Conservation (phyloP, 805 yeast genomes). For the Suhomyces pyralidae region DNA sequence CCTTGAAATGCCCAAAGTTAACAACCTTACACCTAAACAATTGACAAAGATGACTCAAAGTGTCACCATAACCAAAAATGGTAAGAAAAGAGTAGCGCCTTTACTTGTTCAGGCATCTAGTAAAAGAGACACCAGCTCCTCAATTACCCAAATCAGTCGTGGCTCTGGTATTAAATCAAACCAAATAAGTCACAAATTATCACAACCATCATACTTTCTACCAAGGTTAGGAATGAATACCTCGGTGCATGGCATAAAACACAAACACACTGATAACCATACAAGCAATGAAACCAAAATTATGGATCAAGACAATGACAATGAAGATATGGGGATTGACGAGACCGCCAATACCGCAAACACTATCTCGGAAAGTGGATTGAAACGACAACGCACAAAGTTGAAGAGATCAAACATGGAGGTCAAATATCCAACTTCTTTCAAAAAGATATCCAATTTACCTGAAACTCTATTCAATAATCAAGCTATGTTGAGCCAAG, state of each 20-base stretch:
- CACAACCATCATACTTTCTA: slow-evolving; percentile 46
- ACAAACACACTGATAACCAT: slow-evolving; percentile 10
- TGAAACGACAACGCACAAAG: slow-evolving; percentile 32
- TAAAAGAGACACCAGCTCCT: slow-evolving; percentile 9
- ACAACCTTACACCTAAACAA: slow-evolving; percentile 9
- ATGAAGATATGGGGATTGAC: slow-evolving; percentile 46
- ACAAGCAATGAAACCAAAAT: slow-evolving; percentile 13
- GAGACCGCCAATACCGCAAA: slow-evolving; percentile 10
- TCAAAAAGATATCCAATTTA: slow-evolving; percentile 31
- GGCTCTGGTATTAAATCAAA: slow-evolving; percentile 13
- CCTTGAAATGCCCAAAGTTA: background rate
- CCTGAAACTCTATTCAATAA: slow-evolving; percentile 37
- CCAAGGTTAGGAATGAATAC: slow-evolving; percentile 68
- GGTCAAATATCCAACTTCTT: slow-evolving; percentile 33
- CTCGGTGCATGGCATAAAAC: slow-evolving; percentile 54
- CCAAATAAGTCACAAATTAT: slow-evolving; percentile 30
- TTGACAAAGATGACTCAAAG: slow-evolving; percentile 29
- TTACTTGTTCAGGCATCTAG: slow-evolving; percentile 52
- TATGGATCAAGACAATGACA: slow-evolving; percentile 42
- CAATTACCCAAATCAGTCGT: slow-evolving; percentile 8
- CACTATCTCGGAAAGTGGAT: slow-evolving; percentile 25
- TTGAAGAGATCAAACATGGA: slow-evolving; percentile 29
- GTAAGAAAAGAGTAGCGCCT: slow-evolving; percentile 75
- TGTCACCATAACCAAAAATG: slow-evolving; percentile 68
- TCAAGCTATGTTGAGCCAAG: slow-evolving; percentile 26